Conservation (phyloP, 345 rosid species). For the Euphorbia tirucalli region DNA sequence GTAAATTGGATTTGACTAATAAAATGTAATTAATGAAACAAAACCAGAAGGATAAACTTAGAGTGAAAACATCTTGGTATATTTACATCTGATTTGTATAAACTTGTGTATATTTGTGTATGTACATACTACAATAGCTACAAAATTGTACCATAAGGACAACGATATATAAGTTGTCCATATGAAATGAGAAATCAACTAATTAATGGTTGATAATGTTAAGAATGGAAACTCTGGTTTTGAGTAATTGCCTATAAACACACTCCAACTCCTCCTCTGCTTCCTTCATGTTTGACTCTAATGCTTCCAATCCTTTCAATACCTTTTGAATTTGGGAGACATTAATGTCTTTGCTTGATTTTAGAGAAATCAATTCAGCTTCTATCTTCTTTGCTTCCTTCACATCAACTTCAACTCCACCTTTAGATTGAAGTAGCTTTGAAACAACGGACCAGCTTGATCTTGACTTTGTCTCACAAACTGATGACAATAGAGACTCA, state of each 20-base stretch:
- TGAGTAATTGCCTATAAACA: neutral
- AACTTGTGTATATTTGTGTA: too few species aligned
- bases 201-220: neutral
- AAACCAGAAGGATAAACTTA: too few species aligned
- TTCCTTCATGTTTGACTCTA: conserved; percentile 10
- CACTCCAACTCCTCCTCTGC: too few species aligned
- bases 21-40: too few species aligned
- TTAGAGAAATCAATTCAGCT: neutral
- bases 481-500: neutral
- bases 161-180: too few species aligned
- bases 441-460: neutral
- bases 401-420: neutral
- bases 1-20: too few species aligned
- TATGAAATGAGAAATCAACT: too few species aligned
- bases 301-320: neutral
- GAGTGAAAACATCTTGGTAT: too few species aligned
- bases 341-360: neutral
- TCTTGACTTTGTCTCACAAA: neutral
- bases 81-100: too few species aligned
- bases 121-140: too few species aligned
- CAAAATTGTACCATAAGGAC: too few species aligned
- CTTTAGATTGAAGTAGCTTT: neutral
- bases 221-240: neutral
- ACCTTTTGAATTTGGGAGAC: neutral
- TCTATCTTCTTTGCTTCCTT: conserved; percentile 3